Percentiles rank a stretch among this genome's conserved stretches.
phyloP scores from a whole-genome alignment of 2,329 filamentous ascomycete genomes.

The Cercospora sp. region DNA sequence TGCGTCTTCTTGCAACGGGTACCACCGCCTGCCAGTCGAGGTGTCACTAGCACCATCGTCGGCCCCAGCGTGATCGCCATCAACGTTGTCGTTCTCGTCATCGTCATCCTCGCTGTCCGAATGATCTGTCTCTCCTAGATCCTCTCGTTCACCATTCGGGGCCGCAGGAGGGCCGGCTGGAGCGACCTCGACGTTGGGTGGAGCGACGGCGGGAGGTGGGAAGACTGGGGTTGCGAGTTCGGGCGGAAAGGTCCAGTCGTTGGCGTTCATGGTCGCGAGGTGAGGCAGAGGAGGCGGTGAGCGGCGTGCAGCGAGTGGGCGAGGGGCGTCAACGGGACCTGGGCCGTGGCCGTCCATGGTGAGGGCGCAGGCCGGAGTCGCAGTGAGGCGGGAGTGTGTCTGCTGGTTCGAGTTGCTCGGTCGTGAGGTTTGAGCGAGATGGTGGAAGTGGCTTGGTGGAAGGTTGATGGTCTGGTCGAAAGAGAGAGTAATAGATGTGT shows the following conservation, averaged over 20 bases:
- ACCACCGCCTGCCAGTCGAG: constrained; percentile 2
- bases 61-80: constrained; percentile 14
- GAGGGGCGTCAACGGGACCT: not conserved
- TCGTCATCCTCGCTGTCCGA: constrained; percentile 30
- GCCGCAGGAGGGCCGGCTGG: not conserved
- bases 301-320: constrained; percentile 1
- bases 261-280: constrained; percentile 4
- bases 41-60: constrained; percentile 36
- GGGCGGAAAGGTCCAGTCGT: constrained; percentile 1
- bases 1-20: constrained; percentile 34
- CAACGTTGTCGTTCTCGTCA: not conserved
- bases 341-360: not conserved
- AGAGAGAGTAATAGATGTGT: not conserved
- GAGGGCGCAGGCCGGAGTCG: not conserved
- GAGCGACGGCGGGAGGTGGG: constrained; percentile 4
- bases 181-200: constrained; percentile 7
- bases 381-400: not conserved
- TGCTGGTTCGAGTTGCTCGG: not conserved
- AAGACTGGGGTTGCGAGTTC: constrained; percentile 9
- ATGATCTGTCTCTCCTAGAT: constrained; percentile 17
- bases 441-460: not conserved
- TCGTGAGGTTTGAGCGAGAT: not conserved
- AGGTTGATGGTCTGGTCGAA: not conserved
- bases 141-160: not conserved
- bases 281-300: constrained; percentile 1